A percentile compares a stretch with the other conserved stretches of the same genome.
phyloP scores from a whole-genome alignment of 805 yeast species.

The Yarrowia sp. region DNA sequence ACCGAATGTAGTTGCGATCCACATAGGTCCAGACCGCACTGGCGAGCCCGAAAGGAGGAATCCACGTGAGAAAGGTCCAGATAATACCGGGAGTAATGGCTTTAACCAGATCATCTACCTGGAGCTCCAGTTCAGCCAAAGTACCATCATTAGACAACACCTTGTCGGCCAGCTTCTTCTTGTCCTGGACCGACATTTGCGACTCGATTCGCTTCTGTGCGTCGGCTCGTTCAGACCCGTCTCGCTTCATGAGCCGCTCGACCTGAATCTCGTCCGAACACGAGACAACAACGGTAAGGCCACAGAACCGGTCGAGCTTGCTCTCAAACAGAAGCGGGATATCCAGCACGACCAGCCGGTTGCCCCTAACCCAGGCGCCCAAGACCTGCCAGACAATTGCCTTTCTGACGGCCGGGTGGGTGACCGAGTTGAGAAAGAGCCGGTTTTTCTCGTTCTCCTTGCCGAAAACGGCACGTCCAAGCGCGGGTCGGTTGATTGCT shows the following conservation, averaged over 20 bases:
- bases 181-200: constrained; percentile 67
- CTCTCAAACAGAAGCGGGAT: constrained; percentile 89
- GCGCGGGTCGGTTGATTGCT: constrained; percentile 62
- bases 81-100: constrained; percentile 42
- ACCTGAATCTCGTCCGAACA: constrained; percentile 60
- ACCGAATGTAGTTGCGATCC: constrained; percentile 5
- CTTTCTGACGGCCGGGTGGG: constrained; percentile 82
- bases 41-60: constrained; percentile 40
- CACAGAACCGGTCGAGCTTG: constrained; percentile 68
- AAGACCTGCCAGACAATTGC: constrained; percentile 61
- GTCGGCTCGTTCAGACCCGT: constrained; percentile 63
- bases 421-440: constrained; percentile 61
- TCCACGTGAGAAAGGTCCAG: constrained; percentile 37
- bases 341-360: constrained; percentile 69
- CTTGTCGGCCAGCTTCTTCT: constrained; percentile 59
- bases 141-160: constrained; percentile 62
- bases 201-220: constrained; percentile 68
- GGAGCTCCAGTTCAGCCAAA: constrained; percentile 45
- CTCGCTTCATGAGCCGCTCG: constrained; percentile 61
- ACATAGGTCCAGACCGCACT: constrained; percentile 30
- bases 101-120: constrained; percentile 45
- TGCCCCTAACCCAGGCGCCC: constrained; percentile 55
- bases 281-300: constrained; percentile 62
- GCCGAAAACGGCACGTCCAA: constrained; percentile 78
- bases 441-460: constrained; percentile 52